phyloP scores from a whole-genome alignment of 2,329 filamentous ascomycete genomes.

The Thielaviopsis euricoi region DNA sequence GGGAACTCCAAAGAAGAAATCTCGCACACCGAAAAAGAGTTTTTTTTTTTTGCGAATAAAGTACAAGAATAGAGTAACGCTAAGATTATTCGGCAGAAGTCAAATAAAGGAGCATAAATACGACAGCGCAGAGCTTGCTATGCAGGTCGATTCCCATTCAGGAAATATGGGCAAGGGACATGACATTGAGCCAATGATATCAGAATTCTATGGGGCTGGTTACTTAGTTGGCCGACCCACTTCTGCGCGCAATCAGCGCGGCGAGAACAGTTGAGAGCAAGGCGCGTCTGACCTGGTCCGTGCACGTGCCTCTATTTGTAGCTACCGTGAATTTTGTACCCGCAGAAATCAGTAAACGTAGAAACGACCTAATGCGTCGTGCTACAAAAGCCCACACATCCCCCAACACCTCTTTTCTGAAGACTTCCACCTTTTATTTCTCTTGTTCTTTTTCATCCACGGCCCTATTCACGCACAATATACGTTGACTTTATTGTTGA shows the following conservation, averaged over 20 bases:
- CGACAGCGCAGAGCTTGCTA: neutral
- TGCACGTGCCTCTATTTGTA: slow-evolving; percentile 9
- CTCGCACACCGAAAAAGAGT: no score
- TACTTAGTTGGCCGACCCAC: neutral
- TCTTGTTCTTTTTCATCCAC: slow-evolving; percentile 15
- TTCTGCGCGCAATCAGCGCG: slow-evolving; percentile 9
- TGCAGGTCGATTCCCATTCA: slow-evolving; percentile 2
- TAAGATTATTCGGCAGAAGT: neutral
- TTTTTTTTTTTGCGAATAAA: no score
- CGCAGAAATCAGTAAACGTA: slow-evolving; percentile 36
- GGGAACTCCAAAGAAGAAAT: neutral
- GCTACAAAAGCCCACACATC: slow-evolving; percentile 42
- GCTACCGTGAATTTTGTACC: slow-evolving; percentile 10
- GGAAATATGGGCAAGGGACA: slow-evolving; percentile 5
- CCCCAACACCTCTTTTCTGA: slow-evolving; percentile 32
- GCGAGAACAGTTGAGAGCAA: neutral
- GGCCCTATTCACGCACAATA: slow-evolving; percentile 14
- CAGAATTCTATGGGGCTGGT: neutral
- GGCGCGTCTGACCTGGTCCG: slow-evolving; percentile 10
- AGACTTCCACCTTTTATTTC: slow-evolving; percentile 27
- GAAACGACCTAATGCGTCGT: slow-evolving; percentile 28
- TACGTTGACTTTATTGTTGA: neutral
- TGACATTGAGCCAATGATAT: slow-evolving; percentile 3
- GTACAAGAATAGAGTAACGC: neutral
- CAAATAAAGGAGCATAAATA: slow-evolving; percentile 7